These are phyloP conservation scores for Eucalyptus melliodora DNA, from an alignment of 345 rosid genomes.

Conservation along the genomic window DNA sequence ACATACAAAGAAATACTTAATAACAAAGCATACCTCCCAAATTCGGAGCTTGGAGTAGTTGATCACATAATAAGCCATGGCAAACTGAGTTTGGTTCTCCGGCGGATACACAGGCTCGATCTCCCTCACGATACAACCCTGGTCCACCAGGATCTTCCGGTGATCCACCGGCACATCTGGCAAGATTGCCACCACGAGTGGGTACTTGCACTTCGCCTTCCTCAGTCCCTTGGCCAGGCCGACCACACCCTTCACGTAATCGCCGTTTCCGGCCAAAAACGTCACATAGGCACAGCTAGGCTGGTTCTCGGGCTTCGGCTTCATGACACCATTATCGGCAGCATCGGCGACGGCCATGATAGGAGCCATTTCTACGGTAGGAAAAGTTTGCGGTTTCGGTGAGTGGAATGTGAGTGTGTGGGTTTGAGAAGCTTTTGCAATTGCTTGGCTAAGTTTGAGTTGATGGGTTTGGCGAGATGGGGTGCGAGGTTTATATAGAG, in stretches of 20 bases:
- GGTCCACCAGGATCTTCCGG: slow-evolving; percentile 14
- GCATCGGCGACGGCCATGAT: not conserved
- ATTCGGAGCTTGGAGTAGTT: slow-evolving; percentile 37
- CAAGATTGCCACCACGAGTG: slow-evolving; percentile 23
- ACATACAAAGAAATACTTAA: no score
- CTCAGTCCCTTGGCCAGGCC: slow-evolving; percentile 32
- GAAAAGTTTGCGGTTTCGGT: not conserved
- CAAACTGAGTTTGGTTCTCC: slow-evolving; percentile 1
- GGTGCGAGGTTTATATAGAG: not conserved
- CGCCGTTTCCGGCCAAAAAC: slow-evolving; percentile 10
- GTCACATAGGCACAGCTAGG: slow-evolving; percentile 18
- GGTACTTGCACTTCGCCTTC: slow-evolving; percentile 19
- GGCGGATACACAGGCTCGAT: slow-evolving; percentile 30
- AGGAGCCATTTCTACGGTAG: not conserved
- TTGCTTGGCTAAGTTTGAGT: not conserved
- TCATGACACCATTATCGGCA: not conserved
- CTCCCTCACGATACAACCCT: slow-evolving; percentile 23
- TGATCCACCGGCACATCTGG: slow-evolving; percentile 35
- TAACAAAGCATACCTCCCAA: slow-evolving; percentile 12
- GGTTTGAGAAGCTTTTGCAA: not conserved
- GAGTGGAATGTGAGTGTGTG: not conserved
- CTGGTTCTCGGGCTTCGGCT: not conserved
- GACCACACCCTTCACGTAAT: slow-evolving; percentile 29
- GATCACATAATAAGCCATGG: slow-evolving; percentile 17
- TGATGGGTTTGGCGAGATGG: not conserved